Conservation (phyloP, 805 yeast species). For the Cyberlindnera mrakii region DNA sequence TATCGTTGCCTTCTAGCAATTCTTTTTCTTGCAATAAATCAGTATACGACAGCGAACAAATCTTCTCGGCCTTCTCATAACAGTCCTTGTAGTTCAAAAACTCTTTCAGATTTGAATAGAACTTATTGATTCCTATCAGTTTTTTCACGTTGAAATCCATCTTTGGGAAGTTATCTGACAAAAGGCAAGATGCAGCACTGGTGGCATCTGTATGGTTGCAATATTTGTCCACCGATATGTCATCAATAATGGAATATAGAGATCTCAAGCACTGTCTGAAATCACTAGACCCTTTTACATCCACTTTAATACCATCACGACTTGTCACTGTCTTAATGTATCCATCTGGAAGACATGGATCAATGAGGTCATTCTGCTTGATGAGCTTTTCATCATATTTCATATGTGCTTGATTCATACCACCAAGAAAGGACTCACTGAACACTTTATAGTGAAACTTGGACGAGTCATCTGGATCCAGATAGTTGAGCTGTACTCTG, state of each 20-base stretch:
- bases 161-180: slow-evolving; percentile 47
- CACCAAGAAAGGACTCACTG: slow-evolving; percentile 56
- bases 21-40: slow-evolving; percentile 11
- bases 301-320: slow-evolving; percentile 10
- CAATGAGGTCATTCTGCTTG: slow-evolving; percentile 22
- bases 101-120: slow-evolving; percentile 55
- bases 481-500: slow-evolving; percentile 35
- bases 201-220: slow-evolving; percentile 17
- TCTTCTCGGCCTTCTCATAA: slow-evolving; percentile 37
- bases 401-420: slow-evolving; percentile 49
- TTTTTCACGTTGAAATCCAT: slow-evolving; percentile 51
- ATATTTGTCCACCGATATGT: slow-evolving; percentile 16
- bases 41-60: slow-evolving; percentile 33
- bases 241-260: slow-evolving; percentile 39
- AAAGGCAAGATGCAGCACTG: slow-evolving; percentile 38
- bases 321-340: slow-evolving; percentile 20
- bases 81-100: slow-evolving; percentile 33
- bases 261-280: slow-evolving; percentile 40
- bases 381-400: slow-evolving; percentile 37
- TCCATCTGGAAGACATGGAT: slow-evolving; percentile 55
- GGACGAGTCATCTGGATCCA: slow-evolving; percentile 21
- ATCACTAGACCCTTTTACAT: slow-evolving; percentile 47
- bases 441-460: slow-evolving; percentile 37
- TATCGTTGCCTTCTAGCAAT: slow-evolving; percentile 24
- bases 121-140: slow-evolving; percentile 62